These are phyloP conservation scores for Candida cerambycidarum DNA, from an alignment of 805 yeast genomes.

Conservation along the genomic window DNA sequence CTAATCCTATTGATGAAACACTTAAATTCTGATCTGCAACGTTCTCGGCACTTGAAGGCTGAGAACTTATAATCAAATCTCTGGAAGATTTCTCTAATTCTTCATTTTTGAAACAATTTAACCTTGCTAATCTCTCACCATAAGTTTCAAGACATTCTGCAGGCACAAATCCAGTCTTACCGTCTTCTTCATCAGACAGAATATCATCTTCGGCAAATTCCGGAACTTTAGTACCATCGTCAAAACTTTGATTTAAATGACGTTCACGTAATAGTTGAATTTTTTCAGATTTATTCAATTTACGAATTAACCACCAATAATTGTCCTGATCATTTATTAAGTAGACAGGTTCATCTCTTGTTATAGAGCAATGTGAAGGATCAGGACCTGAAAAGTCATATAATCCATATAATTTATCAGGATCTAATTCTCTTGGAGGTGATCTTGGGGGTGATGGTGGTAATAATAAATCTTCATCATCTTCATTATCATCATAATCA, in stretches of 20 bases:
- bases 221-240: slow-evolving; percentile 8
- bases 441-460: slow-evolving; percentile 71
- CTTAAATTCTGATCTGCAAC: slow-evolving; percentile 5
- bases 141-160: slow-evolving; percentile 94
- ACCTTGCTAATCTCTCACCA: slow-evolving; percentile 84
- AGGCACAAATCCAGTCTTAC: slow-evolving; percentile 90
- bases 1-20: slow-evolving; percentile 11
- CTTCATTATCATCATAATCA: slow-evolving; percentile 34
- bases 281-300: slow-evolving; percentile 35
- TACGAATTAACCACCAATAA: slow-evolving; percentile 92
- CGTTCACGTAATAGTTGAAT: slow-evolving; percentile 20
- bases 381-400: slow-evolving; percentile 91
- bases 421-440: slow-evolving; percentile 81
- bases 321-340: slow-evolving; percentile 85
- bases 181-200: slow-evolving; percentile 47
- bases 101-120: slow-evolving; percentile 91
- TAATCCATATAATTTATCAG: slow-evolving; percentile 79
- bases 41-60: slow-evolving; percentile 13
- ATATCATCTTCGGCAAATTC: slow-evolving; percentile 18
- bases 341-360: slow-evolving; percentile 78
- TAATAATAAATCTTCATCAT: slow-evolving; percentile 42
- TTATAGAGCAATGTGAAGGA: slow-evolving; percentile 81
- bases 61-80: slow-evolving; percentile 12
- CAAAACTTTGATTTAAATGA: slow-evolving; percentile 11
- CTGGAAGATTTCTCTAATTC: slow-evolving; percentile 47